A percentile compares a stretch with the other conserved stretches of the same genome.
These are phyloP conservation scores for Sphagnum fallax DNA, from an alignment of 228 moss, liverwort and hornwort species.

Conservation along the genomic window DNA sequence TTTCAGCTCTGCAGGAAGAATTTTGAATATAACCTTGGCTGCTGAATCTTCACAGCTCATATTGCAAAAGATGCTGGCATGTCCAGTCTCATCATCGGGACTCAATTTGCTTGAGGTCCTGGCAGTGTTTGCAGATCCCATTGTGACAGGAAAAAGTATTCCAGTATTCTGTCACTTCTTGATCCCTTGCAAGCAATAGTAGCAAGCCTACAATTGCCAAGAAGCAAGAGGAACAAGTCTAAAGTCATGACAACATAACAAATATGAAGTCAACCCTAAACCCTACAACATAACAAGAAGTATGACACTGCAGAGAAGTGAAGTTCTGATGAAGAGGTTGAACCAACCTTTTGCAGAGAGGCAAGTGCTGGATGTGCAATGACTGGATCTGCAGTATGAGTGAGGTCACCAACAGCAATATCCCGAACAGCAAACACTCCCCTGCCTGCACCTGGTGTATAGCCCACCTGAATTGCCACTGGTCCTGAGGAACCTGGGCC, in stretches of 20 bases:
- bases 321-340: background rate
- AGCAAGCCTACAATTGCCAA: slow-evolving; percentile 37
- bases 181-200: slow-evolving; percentile 50
- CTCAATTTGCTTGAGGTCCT: too few relatives aligned
- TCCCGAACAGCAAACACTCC: slow-evolving; percentile 75
- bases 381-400: slow-evolving; percentile 56
- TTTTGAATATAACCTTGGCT: slow-evolving; percentile 21
- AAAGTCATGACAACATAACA: too few relatives aligned
- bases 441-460: slow-evolving; percentile 50
- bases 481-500: too few relatives aligned
- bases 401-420: slow-evolving; percentile 41
- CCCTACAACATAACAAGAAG: too few relatives aligned
- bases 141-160: slow-evolving; percentile 6
- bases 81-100: slow-evolving; percentile 1
- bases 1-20: background rate
- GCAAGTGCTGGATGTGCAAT: slow-evolving; percentile 56
- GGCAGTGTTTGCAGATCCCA: background rate
- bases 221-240: too few relatives aligned
- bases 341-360: slow-evolving; percentile 30
- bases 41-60: slow-evolving; percentile 30
- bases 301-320: too few relatives aligned
- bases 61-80: slow-evolving; percentile 23
- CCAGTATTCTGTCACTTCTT: slow-evolving; percentile 19
- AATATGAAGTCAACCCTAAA: too few relatives aligned
- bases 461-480: slow-evolving; percentile 33